Conservation (phyloP, 192 early-diverging fungal species). For the Backusella westeae region DNA sequence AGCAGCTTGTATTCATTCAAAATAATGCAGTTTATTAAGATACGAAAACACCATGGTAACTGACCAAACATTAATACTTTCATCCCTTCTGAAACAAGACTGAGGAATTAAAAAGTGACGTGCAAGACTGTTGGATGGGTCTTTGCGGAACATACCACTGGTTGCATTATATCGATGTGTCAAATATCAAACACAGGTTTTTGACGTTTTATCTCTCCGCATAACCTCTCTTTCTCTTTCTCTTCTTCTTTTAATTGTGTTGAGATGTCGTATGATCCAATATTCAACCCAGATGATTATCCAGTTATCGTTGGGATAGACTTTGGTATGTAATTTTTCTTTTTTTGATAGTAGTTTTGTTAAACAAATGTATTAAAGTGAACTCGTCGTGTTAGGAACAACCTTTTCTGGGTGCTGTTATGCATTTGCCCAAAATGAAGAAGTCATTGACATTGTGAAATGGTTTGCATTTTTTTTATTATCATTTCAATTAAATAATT, state of each 20-base stretch:
- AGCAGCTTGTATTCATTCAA: no score
- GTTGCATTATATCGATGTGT: neutral
- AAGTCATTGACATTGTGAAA: conserved; percentile 49
- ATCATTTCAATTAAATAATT: conserved; percentile 10
- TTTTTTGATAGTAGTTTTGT: neutral
- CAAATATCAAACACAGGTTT: conserved; percentile 1
- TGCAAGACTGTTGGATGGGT: neutral
- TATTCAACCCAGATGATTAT: neutral
- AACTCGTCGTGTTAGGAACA: conserved; percentile 26
- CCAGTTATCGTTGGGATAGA: neutral
- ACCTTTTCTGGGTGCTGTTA: conserved; percentile 52
- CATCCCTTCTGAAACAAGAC: neutral
- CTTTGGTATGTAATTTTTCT: neutral
- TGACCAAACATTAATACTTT: neutral
- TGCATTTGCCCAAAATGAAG: conserved; percentile 51
- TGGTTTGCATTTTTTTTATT: conserved; percentile 30
- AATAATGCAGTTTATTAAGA: no score
- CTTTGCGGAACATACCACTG: neutral
- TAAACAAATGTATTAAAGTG: neutral
- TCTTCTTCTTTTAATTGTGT: neutral
- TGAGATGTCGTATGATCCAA: neutral
- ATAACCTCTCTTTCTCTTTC: neutral
- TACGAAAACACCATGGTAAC: no score
- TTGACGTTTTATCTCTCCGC: neutral
- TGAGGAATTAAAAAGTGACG: neutral